Evolutionary conservation across 495 filamentous ascomycete species (phyloP), one percentile per base, ranked within the genome.

Genomic region (Tuber indicum): DNA sequence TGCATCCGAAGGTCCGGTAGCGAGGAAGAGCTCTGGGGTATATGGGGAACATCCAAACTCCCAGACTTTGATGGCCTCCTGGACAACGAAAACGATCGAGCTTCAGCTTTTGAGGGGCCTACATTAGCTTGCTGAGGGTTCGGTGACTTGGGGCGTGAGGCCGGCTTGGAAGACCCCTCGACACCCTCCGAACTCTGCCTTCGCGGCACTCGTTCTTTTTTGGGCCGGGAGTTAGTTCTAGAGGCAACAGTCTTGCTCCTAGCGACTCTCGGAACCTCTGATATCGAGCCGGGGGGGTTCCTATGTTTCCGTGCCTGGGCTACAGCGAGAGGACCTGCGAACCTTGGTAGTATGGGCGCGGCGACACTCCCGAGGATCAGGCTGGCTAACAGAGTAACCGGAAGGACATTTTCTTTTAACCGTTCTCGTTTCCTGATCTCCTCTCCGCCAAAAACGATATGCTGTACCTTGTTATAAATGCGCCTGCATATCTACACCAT

Each of bases 381-480:
- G 85, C 91, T 92, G 42, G 89, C 89, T 41, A 93, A 86, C 12
- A 93, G 87, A 23, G 90, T 91, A 49, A 92, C 90, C 3, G 91
- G 92, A 58, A 93, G 84, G 9, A 91, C 86, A 82, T 93, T 93
- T 84, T 93, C 92, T 72, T 90, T 89, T 75, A 93, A 92, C 84
- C 89, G 90, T 81, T 93, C 91, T 36, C 76, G 74, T 74, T 89
- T 86, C 74, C 89, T 87, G 4, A 84, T 86, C 76, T 92, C 91
- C 44, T 88, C 86, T 12, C 88, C 85, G 6, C 91, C 91, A 83
- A 93, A 93, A 41, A 93, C 91, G 74, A 93, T 91, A 83, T 91
- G 90, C 84, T 93, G 91, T 36, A 93, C 91, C 83, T 91, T 92
- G 84, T 93, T 93, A 83, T 92, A 93, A 72, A 93, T 89, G 79